phyloP scores from a whole-genome alignment of 2,329 filamentous ascomycete genomes.

The Pseudopyrenochaeta lycopersici region DNA sequence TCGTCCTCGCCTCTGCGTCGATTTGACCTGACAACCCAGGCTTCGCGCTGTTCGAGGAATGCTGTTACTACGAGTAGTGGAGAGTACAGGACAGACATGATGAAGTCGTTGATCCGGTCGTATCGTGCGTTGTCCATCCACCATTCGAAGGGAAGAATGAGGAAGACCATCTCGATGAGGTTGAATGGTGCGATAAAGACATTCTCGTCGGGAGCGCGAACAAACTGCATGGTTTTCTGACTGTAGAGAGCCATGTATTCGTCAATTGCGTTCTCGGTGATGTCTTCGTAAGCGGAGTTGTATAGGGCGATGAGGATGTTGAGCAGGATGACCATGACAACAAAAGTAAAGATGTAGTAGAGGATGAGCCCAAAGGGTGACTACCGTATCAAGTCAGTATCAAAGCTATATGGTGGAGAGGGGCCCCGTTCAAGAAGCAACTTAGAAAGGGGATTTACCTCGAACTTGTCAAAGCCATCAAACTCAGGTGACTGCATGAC shows the following conservation, averaged over 20 bases:
- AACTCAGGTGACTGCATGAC: slow-evolving; percentile 95
- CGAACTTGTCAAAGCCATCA: slow-evolving; percentile 85
- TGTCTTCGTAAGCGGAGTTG: slow-evolving; percentile 95
- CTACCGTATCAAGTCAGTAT: slow-evolving; percentile 17
- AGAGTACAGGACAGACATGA: slow-evolving; percentile 87
- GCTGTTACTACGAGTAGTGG: slow-evolving; percentile 84
- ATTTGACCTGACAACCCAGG: slow-evolving; percentile 73
- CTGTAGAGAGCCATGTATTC: slow-evolving; percentile 94
- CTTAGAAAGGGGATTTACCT: slow-evolving; percentile 46
- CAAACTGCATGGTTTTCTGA: slow-evolving; percentile 95
- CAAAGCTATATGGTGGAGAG: not conserved
- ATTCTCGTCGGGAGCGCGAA: slow-evolving; percentile 96
- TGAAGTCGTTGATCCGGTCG: slow-evolving; percentile 82
- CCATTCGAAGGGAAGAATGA: slow-evolving; percentile 90
- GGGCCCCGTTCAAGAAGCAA: not conserved
- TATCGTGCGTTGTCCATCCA: slow-evolving; percentile 83
- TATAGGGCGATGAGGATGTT: slow-evolving; percentile 98
- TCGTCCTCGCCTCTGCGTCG: slow-evolving; percentile 83
- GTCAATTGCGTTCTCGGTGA: slow-evolving; percentile 90
- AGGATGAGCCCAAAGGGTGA: slow-evolving; percentile 93
- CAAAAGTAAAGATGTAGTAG: slow-evolving; percentile 97
- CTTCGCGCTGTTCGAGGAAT: slow-evolving; percentile 58
- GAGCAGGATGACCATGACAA: slow-evolving; percentile 93
- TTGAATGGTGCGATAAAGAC: slow-evolving; percentile 98
- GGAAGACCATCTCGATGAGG: slow-evolving; percentile 82